Evolutionary conservation across 768 basidiomycete genomes (phyloP).

Genomic region (Podaxis sp.): DNA sequence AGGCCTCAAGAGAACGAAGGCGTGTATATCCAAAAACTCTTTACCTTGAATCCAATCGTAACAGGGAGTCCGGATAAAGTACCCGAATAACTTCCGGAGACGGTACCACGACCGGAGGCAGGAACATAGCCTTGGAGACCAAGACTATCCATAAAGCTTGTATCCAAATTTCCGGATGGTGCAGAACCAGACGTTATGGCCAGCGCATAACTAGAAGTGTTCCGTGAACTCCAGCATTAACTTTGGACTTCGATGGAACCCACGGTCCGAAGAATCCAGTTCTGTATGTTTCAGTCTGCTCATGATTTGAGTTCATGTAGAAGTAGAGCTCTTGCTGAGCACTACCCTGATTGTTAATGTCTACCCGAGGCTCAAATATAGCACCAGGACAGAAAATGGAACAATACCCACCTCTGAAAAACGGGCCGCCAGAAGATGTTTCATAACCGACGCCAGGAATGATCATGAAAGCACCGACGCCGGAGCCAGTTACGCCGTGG

Average conservation of each 20-base stretch:
- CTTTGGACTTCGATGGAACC: constrained; percentile 14
- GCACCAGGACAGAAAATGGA: background rate
- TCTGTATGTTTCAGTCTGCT: constrained; percentile 42
- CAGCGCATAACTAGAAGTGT: constrained; percentile 35
- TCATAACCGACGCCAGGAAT: constrained; percentile 45
- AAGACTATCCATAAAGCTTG: constrained; percentile 41
- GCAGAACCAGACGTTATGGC: constrained; percentile 40
- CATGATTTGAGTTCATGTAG: constrained; percentile 48
- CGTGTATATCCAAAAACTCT: background rate
- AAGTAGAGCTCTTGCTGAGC: constrained; percentile 48
- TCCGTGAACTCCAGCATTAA: background rate
- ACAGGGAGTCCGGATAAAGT: constrained; percentile 37
- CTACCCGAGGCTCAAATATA: constrained; percentile 19
- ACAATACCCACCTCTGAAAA: constrained; percentile 38
- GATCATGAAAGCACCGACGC: constrained; percentile 44
- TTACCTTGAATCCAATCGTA: constrained; percentile 41
- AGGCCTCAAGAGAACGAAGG: background rate
- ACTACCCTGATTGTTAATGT: constrained; percentile 46
- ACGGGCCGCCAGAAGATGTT: constrained; percentile 46
- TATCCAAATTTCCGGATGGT: constrained; percentile 40
- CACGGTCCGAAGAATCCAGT: constrained; percentile 49
- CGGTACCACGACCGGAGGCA: constrained; percentile 43
- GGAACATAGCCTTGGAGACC: constrained; percentile 43
- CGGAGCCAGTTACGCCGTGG: constrained; percentile 45
- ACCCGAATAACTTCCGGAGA: constrained; percentile 41